Conservation (phyloP, 345 rosid genomes). For the Dovyalis caffra region DNA sequence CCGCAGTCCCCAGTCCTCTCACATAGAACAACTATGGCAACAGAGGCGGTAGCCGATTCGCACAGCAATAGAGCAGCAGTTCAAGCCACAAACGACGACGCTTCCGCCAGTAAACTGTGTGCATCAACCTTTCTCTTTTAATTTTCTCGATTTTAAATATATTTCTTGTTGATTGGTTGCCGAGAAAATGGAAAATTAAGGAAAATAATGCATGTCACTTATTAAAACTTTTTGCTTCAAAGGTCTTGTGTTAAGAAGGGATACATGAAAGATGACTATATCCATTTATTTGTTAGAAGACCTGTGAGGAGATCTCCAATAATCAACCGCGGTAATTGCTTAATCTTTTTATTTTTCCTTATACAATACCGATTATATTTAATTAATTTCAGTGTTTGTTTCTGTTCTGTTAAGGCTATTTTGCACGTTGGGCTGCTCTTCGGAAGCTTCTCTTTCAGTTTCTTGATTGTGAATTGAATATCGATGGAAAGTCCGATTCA, state of each 20-base stretch:
- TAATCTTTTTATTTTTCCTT: background rate
- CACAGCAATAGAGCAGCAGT: slow-evolving; percentile 81
- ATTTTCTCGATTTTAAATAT: background rate
- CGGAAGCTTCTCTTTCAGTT: slow-evolving; percentile 79
- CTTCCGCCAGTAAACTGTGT: slow-evolving; percentile 89
- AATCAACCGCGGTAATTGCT: slow-evolving; percentile 72
- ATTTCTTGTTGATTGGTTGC: background rate
- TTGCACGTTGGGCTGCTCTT: slow-evolving; percentile 95
- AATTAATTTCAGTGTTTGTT: background rate
- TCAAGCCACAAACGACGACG: slow-evolving; percentile 97
- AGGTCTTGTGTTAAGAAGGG: slow-evolving; percentile 91
- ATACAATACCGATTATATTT: background rate
- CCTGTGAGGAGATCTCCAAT: slow-evolving; percentile 93
- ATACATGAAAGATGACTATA: slow-evolving; percentile 86
- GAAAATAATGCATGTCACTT: background rate
- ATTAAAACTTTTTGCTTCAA: slow-evolving; percentile 12
- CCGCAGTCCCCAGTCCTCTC: too few species aligned
- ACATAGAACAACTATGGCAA: slow-evolving; percentile 29
- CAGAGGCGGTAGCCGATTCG: slow-evolving; percentile 40
- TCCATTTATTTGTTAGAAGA: slow-evolving; percentile 77
- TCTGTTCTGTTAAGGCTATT: slow-evolving; percentile 56
- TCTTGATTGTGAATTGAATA: slow-evolving; percentile 46
- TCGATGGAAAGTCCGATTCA: slow-evolving; percentile 19
- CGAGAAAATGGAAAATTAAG: background rate
- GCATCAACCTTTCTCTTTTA: slow-evolving; percentile 12